Evolutionary conservation across 2,329 filamentous ascomycete species (phyloP).

Genomic region (Lecanicillium sp.): DNA sequence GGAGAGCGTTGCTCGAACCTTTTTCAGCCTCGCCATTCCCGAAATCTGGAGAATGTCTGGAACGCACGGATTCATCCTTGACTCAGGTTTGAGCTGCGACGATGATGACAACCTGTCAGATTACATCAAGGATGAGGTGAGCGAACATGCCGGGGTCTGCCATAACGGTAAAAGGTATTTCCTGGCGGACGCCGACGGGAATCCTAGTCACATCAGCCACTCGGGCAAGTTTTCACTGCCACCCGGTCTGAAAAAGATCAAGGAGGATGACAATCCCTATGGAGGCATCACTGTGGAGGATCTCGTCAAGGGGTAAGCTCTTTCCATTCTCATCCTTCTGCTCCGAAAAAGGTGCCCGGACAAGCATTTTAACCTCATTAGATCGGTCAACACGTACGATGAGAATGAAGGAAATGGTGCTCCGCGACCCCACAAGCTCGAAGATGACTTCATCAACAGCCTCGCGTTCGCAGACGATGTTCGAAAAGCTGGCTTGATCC

Average conservation of each 20-base stretch:
- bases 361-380: too few relatives aligned
- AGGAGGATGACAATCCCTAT: conserved; percentile 11
- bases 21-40: too few relatives aligned
- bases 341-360: too few relatives aligned
- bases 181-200: conserved; percentile 16
- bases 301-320: conserved; percentile 17
- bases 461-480: conserved; percentile 18
- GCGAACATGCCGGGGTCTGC: too few relatives aligned
- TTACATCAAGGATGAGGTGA: too few relatives aligned
- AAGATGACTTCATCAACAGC: conserved; percentile 11
- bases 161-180: conserved; percentile 19
- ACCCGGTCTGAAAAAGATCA: conserved; percentile 16
- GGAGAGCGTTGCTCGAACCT: too few relatives aligned
- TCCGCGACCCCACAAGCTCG: conserved; percentile 13
- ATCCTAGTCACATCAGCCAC: conserved; percentile 7
- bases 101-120: too few relatives aligned
- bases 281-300: conserved; percentile 15
- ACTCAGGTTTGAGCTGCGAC: too few relatives aligned
- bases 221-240: conserved; percentile 17
- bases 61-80: too few relatives aligned
- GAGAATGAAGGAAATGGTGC: conserved; percentile 22
- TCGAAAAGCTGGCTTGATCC: conserved; percentile 23
- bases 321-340: conserved; percentile 9
- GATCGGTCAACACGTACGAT: too few relatives aligned
- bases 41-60: too few relatives aligned